Evolutionary conservation across 805 yeast species (phyloP).

Genomic region (Ogataea neopini): DNA sequence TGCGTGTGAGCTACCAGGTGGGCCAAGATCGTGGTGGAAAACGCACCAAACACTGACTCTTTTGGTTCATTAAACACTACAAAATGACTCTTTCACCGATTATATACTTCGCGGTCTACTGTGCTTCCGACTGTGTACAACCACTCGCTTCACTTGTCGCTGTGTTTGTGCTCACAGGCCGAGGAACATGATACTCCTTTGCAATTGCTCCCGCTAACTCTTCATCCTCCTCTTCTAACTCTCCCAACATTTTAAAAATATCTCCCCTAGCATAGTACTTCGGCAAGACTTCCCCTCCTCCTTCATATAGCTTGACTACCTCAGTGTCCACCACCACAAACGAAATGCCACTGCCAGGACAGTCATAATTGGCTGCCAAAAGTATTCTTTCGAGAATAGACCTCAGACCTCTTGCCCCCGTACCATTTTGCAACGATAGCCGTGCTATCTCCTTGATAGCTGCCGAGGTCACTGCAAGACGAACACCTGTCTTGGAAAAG

Average conservation of each 20-base stretch:
- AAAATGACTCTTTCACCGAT: neutral
- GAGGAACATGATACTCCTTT: slow-evolving; percentile 22
- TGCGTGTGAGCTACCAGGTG: no score
- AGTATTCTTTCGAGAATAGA: slow-evolving; percentile 54
- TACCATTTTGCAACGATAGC: slow-evolving; percentile 50
- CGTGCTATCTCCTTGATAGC: slow-evolving; percentile 52
- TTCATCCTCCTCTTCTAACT: slow-evolving; percentile 43
- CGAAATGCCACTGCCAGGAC: slow-evolving; percentile 56
- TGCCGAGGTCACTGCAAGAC: slow-evolving; percentile 46
- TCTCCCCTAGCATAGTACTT: slow-evolving; percentile 49
- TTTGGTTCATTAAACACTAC: neutral
- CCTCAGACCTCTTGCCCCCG: slow-evolving; percentile 63
- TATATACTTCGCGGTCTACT: no score
- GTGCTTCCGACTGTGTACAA: no score
- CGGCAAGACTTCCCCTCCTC: slow-evolving; percentile 34
- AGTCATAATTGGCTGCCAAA: slow-evolving; percentile 54
- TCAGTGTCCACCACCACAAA: slow-evolving; percentile 49
- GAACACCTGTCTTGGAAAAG: slow-evolving; percentile 53
- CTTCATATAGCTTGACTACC: slow-evolving; percentile 36
- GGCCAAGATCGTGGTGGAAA: no score
- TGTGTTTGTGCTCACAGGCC: neutral
- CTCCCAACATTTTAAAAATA: slow-evolving; percentile 41
- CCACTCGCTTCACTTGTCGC: neutral
- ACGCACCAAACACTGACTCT: no score
- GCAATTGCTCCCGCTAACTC: slow-evolving; percentile 38